phyloP scores from a whole-genome alignment of 2,329 filamentous ascomycete genomes.

The Penicillium sp. region DNA sequence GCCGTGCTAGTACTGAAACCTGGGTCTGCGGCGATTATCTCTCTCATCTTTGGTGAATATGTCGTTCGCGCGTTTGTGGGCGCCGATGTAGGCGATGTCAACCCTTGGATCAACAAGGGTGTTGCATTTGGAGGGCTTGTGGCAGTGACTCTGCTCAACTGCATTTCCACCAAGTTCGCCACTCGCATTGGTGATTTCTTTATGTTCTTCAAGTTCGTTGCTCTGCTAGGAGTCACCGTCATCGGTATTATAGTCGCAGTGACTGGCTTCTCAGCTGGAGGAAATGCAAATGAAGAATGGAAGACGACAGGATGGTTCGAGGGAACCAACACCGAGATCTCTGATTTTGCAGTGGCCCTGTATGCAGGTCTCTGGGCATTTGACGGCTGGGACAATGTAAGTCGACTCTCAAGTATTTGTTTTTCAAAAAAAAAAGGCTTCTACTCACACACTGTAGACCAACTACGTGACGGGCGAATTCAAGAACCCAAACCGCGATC shows the following conservation, averaged over 20 bases:
- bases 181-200: conserved; percentile 82
- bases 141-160: conserved; percentile 75
- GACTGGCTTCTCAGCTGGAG: conserved; percentile 72
- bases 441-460: conserved; percentile 44
- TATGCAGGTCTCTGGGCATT: conserved; percentile 97
- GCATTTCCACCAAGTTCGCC: conserved; percentile 77
- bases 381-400: conserved; percentile 96
- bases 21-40: conserved; percentile 82
- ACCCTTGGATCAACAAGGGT: conserved; percentile 79
- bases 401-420: conserved; percentile 26
- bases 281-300: conserved; percentile 72
- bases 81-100: conserved; percentile 71
- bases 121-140: conserved; percentile 71
- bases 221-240: conserved; percentile 74
- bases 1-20: conserved; percentile 91
- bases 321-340: conserved; percentile 68
- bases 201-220: conserved; percentile 95
- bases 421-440: not conserved
- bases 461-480: conserved; percentile 98
- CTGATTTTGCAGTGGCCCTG: conserved; percentile 82
- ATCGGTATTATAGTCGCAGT: conserved; percentile 80
- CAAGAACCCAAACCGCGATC: conserved; percentile 76
- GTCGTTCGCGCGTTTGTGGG: conserved; percentile 79
- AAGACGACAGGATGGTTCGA: conserved; percentile 82
- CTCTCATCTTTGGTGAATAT: conserved; percentile 98